Evolutionary conservation across 75 land plant genomes (phyloP).

Genomic region (Larix kaempferi): DNA sequence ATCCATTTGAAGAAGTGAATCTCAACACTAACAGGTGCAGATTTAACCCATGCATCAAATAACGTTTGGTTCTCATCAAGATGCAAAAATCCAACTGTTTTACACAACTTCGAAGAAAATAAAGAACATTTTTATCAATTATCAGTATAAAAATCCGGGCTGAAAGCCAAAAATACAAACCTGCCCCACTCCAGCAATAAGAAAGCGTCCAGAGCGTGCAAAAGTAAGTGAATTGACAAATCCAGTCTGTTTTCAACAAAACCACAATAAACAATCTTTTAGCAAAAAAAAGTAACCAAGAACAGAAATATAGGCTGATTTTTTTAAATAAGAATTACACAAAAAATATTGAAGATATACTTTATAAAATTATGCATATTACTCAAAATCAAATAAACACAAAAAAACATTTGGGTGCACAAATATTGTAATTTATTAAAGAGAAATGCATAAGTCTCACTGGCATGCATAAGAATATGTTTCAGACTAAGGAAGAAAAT

Average conservation of each 20-base stretch:
- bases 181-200: slow-evolving; percentile 96
- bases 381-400: too few relatives aligned
- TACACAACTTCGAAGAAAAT: not conserved
- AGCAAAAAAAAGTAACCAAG: not conserved
- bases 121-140: slow-evolving; percentile 8
- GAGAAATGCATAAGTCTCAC: too few relatives aligned
- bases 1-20: not conserved
- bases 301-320: not conserved
- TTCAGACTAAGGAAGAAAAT: too few relatives aligned
- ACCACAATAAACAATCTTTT: not conserved
- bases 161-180: slow-evolving; percentile 22
- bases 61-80: not conserved
- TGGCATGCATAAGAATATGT: too few relatives aligned
- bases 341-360: not conserved
- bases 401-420: too few relatives aligned
- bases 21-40: not conserved
- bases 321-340: not conserved
- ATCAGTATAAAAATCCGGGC: not conserved
- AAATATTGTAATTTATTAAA: too few relatives aligned
- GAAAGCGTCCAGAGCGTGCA: slow-evolving; percentile 83
- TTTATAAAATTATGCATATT: not conserved
- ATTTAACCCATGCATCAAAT: not conserved
- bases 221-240: slow-evolving; percentile 92
- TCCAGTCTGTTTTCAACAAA: slow-evolving; percentile 59
- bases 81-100: slow-evolving; percentile 14